Percentiles rank a stretch among this genome's conserved stretches.
These are phyloP conservation scores for Larix kaempferi DNA, from an alignment of 75 land plant genomes.

Conservation along the genomic window DNA sequence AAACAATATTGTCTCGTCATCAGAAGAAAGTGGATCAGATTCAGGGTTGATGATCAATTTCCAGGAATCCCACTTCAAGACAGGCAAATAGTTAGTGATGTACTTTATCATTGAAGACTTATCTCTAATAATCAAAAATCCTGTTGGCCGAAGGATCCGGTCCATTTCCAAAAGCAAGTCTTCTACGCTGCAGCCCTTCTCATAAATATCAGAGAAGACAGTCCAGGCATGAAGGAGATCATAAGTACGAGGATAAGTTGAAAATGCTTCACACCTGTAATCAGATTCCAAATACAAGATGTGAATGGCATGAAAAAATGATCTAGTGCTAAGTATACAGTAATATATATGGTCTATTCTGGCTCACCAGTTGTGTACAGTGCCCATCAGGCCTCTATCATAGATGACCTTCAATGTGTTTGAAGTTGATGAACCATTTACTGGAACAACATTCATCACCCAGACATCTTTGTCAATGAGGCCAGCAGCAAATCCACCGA, in stretches of 20 bases:
- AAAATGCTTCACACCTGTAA: conserved; percentile 92
- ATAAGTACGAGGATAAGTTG: conserved; percentile 94
- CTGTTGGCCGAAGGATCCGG: conserved; percentile 74
- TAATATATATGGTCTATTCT: background rate
- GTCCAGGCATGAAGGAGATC: conserved; percentile 90
- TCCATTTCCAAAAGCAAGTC: conserved; percentile 97
- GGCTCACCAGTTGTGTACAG: conserved; percentile 78
- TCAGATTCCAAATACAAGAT: background rate
- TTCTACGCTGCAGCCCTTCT: conserved; percentile 57
- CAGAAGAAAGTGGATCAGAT: conserved; percentile 52
- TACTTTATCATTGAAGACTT: conserved; percentile 43
- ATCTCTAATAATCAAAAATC: conserved; percentile 83
- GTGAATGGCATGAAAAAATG: conserved; percentile 1
- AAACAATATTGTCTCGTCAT: conserved; percentile 56
- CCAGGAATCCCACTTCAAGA: conserved; percentile 85
- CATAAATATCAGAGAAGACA: conserved; percentile 69
- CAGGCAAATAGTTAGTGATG: conserved; percentile 35
- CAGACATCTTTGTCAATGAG: conserved; percentile 71
- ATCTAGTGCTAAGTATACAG: background rate
- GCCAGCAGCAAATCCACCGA: conserved; percentile 89
- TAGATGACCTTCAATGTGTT: conserved; percentile 70
- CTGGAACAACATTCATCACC: conserved; percentile 96
- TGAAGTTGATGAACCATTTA: conserved; percentile 66
- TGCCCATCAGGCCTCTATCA: conserved; percentile 86
- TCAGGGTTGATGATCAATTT: conserved; percentile 48